Percentiles rank a stretch among this genome's conserved stretches.
Conservation (phyloP, 305 asterid species). For the Withania somnifera region DNA sequence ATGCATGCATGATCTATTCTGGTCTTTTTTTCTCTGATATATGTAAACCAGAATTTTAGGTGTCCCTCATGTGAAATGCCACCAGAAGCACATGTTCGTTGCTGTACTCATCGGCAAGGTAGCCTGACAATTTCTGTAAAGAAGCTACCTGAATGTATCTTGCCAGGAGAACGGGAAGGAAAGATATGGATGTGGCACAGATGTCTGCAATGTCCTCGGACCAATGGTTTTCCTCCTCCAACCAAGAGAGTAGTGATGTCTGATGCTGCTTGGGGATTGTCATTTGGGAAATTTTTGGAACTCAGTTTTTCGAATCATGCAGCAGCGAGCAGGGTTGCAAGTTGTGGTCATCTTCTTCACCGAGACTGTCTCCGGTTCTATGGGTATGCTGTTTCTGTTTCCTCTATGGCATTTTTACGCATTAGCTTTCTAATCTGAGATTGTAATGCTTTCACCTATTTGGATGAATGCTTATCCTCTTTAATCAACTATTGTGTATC, state of each 20-base stretch:
- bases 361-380: constrained; percentile 83
- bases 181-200: constrained; percentile 96
- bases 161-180: constrained; percentile 64
- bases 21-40: not conserved
- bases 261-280: constrained; percentile 77
- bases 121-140: constrained; percentile 69
- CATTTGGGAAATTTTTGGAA: constrained; percentile 78
- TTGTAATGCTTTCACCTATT: not conserved
- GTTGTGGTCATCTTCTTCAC: constrained; percentile 81
- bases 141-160: constrained; percentile 34
- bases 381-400: constrained; percentile 35
- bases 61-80: constrained; percentile 71
- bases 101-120: constrained; percentile 82
- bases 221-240: constrained; percentile 60
- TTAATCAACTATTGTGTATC: not conserved
- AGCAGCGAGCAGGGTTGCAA: constrained; percentile 85
- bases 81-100: constrained; percentile 68
- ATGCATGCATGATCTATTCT: not conserved
- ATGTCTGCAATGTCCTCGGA: constrained; percentile 71
- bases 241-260: constrained; percentile 77
- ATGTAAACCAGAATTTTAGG: constrained; percentile 32
- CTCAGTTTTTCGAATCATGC: constrained; percentile 88
- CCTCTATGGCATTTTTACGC: not conserved
- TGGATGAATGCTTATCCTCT: not conserved
- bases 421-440: not conserved